Evolutionary conservation across 208 protist species (phyloP).

Genomic region (Trypanosoma cruzi): DNA sequence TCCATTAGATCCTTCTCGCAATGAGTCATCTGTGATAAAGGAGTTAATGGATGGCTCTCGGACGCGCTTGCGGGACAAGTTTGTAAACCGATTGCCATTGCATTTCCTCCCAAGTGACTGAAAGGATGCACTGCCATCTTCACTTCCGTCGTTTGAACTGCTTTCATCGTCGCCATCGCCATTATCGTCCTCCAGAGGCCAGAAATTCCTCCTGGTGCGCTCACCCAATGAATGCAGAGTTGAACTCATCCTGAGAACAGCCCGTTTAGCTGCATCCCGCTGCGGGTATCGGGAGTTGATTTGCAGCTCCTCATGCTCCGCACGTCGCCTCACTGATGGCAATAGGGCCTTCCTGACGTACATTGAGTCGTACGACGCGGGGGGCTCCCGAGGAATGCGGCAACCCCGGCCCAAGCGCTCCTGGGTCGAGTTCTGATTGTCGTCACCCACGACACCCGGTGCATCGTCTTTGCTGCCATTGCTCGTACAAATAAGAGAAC

Average conservation of each 20-base stretch:
- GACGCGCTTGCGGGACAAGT: slow-evolving; percentile 15
- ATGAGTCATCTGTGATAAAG: slow-evolving; percentile 62
- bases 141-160: slow-evolving; percentile 14
- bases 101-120: slow-evolving; percentile 13
- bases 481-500: background rate
- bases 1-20: slow-evolving; percentile 59
- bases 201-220: no score
- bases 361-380: slow-evolving; percentile 25
- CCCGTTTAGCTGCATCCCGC: slow-evolving; percentile 61
- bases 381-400: slow-evolving; percentile 38
- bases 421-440: background rate
- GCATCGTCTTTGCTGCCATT: slow-evolving; percentile 1
- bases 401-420: slow-evolving; percentile 72
- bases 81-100: slow-evolving; percentile 23
- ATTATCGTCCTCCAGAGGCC: slow-evolving; percentile 12
- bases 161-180: background rate
- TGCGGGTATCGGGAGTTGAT: slow-evolving; percentile 62
- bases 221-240: slow-evolving; percentile 46
- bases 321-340: background rate
- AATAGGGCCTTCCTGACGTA: slow-evolving; percentile 25
- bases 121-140: background rate
- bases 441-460: background rate
- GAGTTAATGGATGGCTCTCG: slow-evolving; percentile 48
- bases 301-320: slow-evolving; percentile 20
- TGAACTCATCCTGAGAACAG: slow-evolving; percentile 39